Conservation (phyloP, 2,329 filamentous ascomycete species). For the Pezicula carpinea region DNA sequence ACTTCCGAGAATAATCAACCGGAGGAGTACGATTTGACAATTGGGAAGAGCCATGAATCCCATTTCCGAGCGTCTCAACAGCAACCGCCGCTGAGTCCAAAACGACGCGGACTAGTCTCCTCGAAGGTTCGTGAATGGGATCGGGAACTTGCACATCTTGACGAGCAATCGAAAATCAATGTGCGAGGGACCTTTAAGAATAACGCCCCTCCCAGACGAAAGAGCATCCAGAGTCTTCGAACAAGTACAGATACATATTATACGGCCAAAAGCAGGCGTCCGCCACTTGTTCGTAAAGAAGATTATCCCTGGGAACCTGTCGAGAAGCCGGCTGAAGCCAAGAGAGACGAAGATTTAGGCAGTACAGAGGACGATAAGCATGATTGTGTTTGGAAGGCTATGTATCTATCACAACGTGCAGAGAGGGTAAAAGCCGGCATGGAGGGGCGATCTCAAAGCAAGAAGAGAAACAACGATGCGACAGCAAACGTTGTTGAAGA, state of each 20-base stretch:
- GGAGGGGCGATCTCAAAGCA: neutral
- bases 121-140: neutral
- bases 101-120: neutral
- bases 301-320: neutral
- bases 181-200: too few species aligned
- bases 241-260: too few species aligned
- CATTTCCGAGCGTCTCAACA: neutral
- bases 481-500: too few species aligned
- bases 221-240: too few species aligned
- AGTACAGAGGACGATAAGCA: constrained; percentile 11
- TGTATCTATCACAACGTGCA: constrained; percentile 5
- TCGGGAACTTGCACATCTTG: neutral
- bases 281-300: too few species aligned
- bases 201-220: too few species aligned
- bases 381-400: constrained; percentile 20
- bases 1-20: neutral
- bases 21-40: neutral
- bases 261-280: too few species aligned
- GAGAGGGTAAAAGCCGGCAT: neutral
- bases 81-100: neutral
- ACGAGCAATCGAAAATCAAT: neutral
- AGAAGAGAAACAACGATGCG: too few species aligned
- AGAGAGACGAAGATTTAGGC: neutral
- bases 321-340: too few species aligned
- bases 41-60: neutral